Evolutionary conservation across 768 basidiomycete genomes (phyloP).

Genomic region (Mycena alexandri): DNA sequence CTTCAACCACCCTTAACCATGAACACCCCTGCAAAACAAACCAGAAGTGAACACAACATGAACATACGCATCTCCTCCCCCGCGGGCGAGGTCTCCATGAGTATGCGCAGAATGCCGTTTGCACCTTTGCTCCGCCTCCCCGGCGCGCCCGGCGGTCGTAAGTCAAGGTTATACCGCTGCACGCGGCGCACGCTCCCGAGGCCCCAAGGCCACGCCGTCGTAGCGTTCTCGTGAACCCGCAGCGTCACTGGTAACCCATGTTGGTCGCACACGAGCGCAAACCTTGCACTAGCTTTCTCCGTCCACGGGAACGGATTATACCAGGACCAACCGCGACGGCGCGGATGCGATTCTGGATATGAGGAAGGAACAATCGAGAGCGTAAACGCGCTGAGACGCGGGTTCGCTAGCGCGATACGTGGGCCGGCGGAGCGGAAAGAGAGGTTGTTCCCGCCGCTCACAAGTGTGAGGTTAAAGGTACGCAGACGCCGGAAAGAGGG

Average conservation of each 20-base stretch:
- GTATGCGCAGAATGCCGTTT: constrained; percentile 56
- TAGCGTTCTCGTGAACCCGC: constrained; percentile 61
- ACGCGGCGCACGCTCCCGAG: constrained; percentile 55
- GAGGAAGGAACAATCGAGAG: constrained; percentile 73
- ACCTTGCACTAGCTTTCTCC: constrained; percentile 63
- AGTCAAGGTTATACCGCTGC: constrained; percentile 53
- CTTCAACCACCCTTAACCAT: constrained; percentile 23
- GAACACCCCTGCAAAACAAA: constrained; percentile 65
- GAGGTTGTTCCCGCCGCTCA: constrained; percentile 66
- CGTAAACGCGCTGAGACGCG: constrained; percentile 73
- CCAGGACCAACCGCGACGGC: constrained; percentile 48
- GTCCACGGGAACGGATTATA: constrained; percentile 55
- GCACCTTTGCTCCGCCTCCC: constrained; percentile 55
- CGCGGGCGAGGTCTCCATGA: constrained; percentile 70
- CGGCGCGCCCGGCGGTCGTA: constrained; percentile 56
- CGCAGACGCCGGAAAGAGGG: constrained; percentile 74
- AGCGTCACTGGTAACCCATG: constrained; percentile 73
- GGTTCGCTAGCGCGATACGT: constrained; percentile 74
- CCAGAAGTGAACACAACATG: constrained; percentile 62
- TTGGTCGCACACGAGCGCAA: constrained; percentile 69
- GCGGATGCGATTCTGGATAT: constrained; percentile 64
- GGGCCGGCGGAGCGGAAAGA: constrained; percentile 62
- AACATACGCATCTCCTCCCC: constrained; percentile 79
- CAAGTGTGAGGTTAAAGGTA: constrained; percentile 72
- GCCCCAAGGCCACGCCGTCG: constrained; percentile 63